Percentiles rank a stretch among this genome's conserved stretches.
phyloP scores from a whole-genome alignment of 495 filamentous ascomycete genomes.

The Aeminium ludgeri region DNA sequence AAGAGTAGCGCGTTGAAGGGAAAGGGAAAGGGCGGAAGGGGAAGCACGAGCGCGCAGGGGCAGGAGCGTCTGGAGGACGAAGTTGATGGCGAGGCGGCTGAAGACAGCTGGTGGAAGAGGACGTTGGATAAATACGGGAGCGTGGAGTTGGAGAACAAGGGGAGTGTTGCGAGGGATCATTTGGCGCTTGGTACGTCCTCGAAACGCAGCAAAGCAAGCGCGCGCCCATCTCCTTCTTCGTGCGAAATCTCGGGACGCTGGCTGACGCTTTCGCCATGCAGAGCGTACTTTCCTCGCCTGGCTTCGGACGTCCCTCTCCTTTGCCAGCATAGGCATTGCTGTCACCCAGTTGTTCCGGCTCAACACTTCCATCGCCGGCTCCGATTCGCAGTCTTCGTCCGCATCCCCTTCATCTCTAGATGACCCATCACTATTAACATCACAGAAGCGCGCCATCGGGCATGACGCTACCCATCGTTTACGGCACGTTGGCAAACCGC shows the following conservation, averaged over 20 bases:
- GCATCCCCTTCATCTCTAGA: constrained; percentile 7
- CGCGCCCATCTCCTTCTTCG: not conserved
- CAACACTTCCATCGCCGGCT: constrained; percentile 45
- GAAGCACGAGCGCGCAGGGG: not conserved
- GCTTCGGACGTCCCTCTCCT: constrained; percentile 88
- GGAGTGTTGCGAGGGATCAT: constrained; percentile 87
- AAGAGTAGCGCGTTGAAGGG: not conserved
- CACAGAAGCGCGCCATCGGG: not conserved
- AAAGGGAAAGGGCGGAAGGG: not conserved
- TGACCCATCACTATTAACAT: not conserved
- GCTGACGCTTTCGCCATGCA: constrained; percentile 27
- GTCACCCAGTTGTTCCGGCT: constrained; percentile 93
- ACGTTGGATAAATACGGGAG: constrained; percentile 55
- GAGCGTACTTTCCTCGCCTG: constrained; percentile 95
- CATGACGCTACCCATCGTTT: constrained; percentile 24
- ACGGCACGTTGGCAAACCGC: constrained; percentile 70
- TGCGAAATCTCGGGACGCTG: not conserved
- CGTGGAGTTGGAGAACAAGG: constrained; percentile 91
- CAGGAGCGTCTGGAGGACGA: constrained; percentile 7
- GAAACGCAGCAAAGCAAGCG: constrained; percentile 1
- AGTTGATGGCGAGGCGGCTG: constrained; percentile 13
- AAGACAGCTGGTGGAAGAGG: constrained; percentile 31
- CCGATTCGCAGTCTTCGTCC: constrained; percentile 5
- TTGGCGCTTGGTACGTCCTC: constrained; percentile 62
- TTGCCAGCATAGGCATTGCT: constrained; percentile 90